phyloP scores from a whole-genome alignment of 192 early-diverging fungal species.

The Pecoramyces ruminantium region DNA sequence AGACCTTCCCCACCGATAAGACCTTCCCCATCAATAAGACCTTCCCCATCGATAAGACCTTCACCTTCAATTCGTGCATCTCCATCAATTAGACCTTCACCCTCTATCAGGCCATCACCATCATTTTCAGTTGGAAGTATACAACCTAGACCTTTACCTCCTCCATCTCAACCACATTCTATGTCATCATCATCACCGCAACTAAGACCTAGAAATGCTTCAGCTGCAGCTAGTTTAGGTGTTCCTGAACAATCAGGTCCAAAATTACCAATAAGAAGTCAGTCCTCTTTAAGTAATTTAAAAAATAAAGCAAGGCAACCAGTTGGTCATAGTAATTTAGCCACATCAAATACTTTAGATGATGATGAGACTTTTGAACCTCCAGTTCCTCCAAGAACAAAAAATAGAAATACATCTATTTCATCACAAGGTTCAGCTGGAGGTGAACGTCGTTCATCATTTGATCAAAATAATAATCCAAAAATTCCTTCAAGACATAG shows the following conservation, averaged over 20 bases:
- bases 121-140: neutral
- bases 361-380: neutral
- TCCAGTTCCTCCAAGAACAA: neutral
- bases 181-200: neutral
- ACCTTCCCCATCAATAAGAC: neutral
- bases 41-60: neutral
- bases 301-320: neutral
- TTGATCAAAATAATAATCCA: neutral
- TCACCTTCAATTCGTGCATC: neutral
- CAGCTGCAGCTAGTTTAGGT: neutral
- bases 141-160: neutral
- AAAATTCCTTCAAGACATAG: no score
- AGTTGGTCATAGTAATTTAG: neutral
- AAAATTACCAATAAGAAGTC: neutral
- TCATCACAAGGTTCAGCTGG: neutral
- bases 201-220: neutral
- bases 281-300: neutral
- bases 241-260: neutral
- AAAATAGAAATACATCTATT: neutral
- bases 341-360: neutral
- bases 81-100: neutral
- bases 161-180: neutral
- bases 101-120: neutral
- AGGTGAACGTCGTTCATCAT: neutral
- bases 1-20: neutral